phyloP scores from a whole-genome alignment of 441 rosid genomes.

The Manihot esculenta region DNA sequence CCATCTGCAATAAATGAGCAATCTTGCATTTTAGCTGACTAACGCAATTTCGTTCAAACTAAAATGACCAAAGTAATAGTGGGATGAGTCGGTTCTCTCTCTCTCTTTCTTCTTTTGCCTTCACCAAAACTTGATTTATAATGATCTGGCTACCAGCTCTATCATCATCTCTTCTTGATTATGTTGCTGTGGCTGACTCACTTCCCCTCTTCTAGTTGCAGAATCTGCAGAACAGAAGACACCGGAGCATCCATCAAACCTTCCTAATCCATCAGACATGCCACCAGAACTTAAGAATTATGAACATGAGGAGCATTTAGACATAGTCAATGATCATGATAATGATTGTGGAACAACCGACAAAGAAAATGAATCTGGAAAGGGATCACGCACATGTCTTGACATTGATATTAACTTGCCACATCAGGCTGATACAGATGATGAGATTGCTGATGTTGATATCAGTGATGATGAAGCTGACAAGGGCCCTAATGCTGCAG shows the following conservation, averaged over 20 bases:
- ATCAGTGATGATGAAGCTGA: conserved; percentile 59
- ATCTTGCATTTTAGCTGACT: background rate
- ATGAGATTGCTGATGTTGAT: conserved; percentile 87
- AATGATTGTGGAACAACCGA: conserved; percentile 44
- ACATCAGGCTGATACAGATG: conserved; percentile 52
- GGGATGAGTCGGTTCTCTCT: too few species aligned
- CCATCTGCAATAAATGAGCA: too few species aligned
- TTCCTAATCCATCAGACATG: conserved; percentile 36
- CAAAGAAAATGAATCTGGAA: conserved; percentile 45
- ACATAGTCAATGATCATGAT: conserved; percentile 39
- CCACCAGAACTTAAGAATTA: conserved; percentile 27
- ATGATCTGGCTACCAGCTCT: background rate
- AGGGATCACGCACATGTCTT: conserved; percentile 34
- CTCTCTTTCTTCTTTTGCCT: too few species aligned
- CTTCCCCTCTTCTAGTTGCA: conserved; percentile 21
- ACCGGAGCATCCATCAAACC: conserved; percentile 30
- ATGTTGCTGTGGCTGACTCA: conserved; percentile 8
- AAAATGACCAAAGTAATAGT: background rate
- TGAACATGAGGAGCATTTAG: conserved; percentile 51
- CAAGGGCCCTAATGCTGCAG: conserved; percentile 69
- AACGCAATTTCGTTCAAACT: background rate
- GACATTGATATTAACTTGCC: conserved; percentile 45
- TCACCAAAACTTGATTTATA: background rate
- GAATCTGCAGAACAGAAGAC: conserved; percentile 34
- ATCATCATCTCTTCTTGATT: background rate